Percentiles rank a stretch among this genome's conserved stretches.
phyloP scores from a whole-genome alignment of 768 basidiomycete species.

The Hortiboletus flavorubellus region DNA sequence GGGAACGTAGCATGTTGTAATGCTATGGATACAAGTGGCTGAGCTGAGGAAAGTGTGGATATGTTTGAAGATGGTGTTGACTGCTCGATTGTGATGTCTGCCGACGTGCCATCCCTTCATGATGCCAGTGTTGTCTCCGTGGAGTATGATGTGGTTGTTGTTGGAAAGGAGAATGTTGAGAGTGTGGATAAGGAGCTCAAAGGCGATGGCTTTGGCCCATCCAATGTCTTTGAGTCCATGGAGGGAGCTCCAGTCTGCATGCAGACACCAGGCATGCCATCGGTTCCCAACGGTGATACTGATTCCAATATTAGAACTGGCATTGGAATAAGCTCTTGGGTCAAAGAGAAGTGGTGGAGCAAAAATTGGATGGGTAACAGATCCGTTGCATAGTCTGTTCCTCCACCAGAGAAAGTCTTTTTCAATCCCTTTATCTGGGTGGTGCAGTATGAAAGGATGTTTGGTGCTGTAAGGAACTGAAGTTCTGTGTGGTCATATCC shows the following conservation, averaged over 20 bases:
- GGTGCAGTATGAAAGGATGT: constrained; percentile 30
- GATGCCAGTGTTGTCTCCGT: not conserved
- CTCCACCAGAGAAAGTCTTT: not conserved
- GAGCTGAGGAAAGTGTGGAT: not conserved
- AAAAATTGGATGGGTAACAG: too few species aligned
- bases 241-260: too few species aligned
- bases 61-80: not conserved
- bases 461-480: too few species aligned
- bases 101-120: not conserved
- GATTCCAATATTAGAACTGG: too few species aligned
- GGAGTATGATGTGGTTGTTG: not conserved
- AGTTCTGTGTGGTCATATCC: too few species aligned
- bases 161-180: not conserved
- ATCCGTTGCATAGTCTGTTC: not conserved
- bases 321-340: too few species aligned
- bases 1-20: not conserved
- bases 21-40: fast-evolving
- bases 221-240: not conserved
- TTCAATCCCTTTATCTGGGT: not conserved
- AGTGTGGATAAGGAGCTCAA: not conserved
- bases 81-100: not conserved
- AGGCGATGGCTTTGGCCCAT: not conserved
- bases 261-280: too few species aligned
- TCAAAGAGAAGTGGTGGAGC: too few species aligned
- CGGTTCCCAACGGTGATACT: too few species aligned